Base-by-base conservation (phyloP, 2,329 filamentous ascomycete species). In the Arthrobotrys sphaeroides region DNA sequence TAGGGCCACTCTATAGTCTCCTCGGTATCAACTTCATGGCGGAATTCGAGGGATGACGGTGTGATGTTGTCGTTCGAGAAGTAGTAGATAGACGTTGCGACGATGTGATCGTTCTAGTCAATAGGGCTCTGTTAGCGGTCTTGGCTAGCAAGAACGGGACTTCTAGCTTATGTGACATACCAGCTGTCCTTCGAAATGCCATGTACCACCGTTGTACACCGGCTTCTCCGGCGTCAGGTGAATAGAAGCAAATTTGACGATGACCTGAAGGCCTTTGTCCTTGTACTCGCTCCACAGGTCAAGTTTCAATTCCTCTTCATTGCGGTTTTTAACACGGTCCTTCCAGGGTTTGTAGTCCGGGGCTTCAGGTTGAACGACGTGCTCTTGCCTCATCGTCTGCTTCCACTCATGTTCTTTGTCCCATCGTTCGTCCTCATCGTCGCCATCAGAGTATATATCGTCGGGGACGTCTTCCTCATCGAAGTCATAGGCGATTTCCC, bases 41-140 rank as follows among this genome's bases (percentile, higher is more conserved):
- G 85, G 78, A 90, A 89, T 3, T 82, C 81, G 4, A 90, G 83
- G 4, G 78, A 79, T 55, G 83, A 84, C 0, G 85, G 83, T 0
- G 85, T 86, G 55, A 90, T 85, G 80, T 91, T 91, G 0, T 88
- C 84, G 45, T 80, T 82, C 75, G 89, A 86, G 77, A 87, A 88
- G 80, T 89, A 89, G 81, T 88, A 89, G n/a, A 91, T 82, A 0
- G 88, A 86, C 0, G 88, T 88, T 0, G 88, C 88, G 77, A 85
- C 86, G 38, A 91, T 90, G 74, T 86, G 86, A 80, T 91, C 89
- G 78, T 91, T 90, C 81, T 83, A 38, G 1, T 7, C 45, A 80
- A 26, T 7, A 5, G 26, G 24, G 12, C 26, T 57, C 28, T 67
- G 22, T 57, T 36, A 31, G 5, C 16, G 20, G 40, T 4, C n/a